Conservation (phyloP, 1,139 yeast species). For the Zygosaccharomyces sapae region DNA sequence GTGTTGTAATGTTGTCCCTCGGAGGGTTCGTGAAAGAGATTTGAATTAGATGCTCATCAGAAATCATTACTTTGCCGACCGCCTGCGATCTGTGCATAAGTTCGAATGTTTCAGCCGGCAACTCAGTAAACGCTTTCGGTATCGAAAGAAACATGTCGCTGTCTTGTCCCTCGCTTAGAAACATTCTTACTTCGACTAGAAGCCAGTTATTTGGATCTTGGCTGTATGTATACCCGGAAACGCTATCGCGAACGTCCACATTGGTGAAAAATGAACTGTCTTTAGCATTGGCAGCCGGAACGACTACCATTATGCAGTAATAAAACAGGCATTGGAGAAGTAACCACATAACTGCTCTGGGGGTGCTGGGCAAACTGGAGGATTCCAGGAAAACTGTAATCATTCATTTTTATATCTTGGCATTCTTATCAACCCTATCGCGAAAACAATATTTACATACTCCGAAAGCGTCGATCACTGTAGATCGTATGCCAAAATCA, state of each 20-base stretch:
- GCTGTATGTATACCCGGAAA: conserved; percentile 22
- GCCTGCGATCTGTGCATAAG: not conserved
- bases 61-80: conserved; percentile 1
- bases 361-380: too few species aligned
- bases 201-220: conserved; percentile 31
- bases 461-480: not conserved
- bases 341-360: conserved; percentile 1
- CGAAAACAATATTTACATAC: not conserved
- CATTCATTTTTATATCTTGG: not conserved
- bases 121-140: conserved; percentile 24
- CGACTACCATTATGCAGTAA: not conserved
- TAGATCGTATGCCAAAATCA: not conserved
- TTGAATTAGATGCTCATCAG: not conserved
- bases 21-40: not conserved
- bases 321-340: not conserved
- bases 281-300: not conserved
- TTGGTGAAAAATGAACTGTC: conserved; percentile 18
- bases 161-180: conserved; percentile 20
- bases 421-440: not conserved
- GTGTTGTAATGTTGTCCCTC: conserved; percentile 17
- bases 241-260: conserved; percentile 26
- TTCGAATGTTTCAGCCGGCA: conserved; percentile 15
- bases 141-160: conserved; percentile 24
- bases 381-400: too few species aligned
- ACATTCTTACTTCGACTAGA: conserved; percentile 25